Evolutionary conservation across 1,284 basidiomycete genomes (phyloP).

Genomic region (Rhodotorula sp.): DNA sequence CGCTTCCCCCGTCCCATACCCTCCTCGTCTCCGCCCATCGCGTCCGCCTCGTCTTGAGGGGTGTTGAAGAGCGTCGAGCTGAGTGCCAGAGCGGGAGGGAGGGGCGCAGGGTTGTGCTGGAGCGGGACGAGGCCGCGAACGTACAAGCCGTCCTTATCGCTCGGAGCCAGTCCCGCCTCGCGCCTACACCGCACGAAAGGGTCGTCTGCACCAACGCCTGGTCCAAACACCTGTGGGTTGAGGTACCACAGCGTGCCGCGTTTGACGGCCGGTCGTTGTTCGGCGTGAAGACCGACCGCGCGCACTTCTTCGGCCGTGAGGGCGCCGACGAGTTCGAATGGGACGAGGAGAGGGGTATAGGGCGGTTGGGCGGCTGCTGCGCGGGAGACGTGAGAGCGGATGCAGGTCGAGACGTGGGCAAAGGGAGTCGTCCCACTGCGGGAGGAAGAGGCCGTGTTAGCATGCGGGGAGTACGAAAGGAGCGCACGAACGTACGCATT

Average conservation of each 20-base stretch:
- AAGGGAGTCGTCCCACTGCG: conserved; percentile 45
- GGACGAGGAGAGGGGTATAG: conserved; percentile 40
- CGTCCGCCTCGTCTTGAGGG: conserved; percentile 16
- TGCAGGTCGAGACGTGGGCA: conserved; percentile 44
- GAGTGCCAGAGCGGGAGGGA: conserved; percentile 16
- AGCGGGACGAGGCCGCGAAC: conserved; percentile 22
- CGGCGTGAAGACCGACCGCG: conserved; percentile 43
- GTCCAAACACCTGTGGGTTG: conserved; percentile 39
- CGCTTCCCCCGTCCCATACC: conserved; percentile 42
- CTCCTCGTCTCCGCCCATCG: conserved; percentile 32
- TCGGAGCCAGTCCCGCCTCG: conserved; percentile 28
- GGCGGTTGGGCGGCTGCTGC: conserved; percentile 27
- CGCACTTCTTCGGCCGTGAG: conserved; percentile 39
- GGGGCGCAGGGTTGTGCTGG: conserved; percentile 1
- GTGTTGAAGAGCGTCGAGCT: conserved; percentile 26
- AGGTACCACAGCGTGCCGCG: conserved; percentile 47
- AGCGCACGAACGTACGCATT: conserved; percentile 34
- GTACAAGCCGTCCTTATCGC: conserved; percentile 27
- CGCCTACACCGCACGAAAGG: conserved; percentile 37
- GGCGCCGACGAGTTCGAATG: conserved; percentile 43
- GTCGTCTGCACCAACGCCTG: conserved; percentile 34
- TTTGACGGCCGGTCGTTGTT: conserved; percentile 45
- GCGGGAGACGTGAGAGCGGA: conserved; percentile 43
- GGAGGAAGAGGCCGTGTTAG: not conserved
- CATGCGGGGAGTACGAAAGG: too few relatives aligned